These are phyloP conservation scores for Jatropha curcas DNA, from an alignment of 345 rosid species.

Conservation along the genomic window DNA sequence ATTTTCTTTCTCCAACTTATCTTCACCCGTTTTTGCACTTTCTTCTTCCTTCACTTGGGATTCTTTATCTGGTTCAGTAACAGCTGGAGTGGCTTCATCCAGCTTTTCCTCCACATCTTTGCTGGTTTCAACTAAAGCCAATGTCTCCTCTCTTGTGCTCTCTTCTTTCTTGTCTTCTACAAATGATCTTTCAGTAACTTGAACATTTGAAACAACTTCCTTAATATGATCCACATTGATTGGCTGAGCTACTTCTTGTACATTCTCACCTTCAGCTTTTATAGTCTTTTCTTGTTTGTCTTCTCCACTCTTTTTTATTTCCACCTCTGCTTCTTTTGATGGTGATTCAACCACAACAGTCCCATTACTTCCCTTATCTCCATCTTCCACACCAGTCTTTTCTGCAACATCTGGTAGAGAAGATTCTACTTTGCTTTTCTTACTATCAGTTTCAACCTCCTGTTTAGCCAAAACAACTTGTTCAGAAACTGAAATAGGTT, in stretches of 20 bases:
- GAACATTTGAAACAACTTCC: constrained; percentile 1
- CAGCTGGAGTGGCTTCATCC: constrained; percentile 13
- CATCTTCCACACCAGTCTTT: background rate
- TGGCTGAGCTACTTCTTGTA: background rate
- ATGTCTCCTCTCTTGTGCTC: constrained; percentile 11
- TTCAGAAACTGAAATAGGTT: background rate
- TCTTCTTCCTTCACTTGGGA: constrained; percentile 9
- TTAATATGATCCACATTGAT: constrained; percentile 4
- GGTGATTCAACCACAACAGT: constrained; percentile 2
- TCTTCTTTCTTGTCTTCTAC: constrained; percentile 7
- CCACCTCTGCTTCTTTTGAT: constrained; percentile 12
- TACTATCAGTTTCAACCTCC: background rate
- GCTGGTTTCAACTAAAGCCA: constrained; percentile 9
- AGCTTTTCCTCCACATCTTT: constrained; percentile 2
- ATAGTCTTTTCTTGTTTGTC: background rate
- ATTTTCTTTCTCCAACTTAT: constrained; percentile 6
- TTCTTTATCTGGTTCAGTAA: background rate
- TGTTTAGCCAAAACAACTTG: background rate
- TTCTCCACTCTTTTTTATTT: background rate
- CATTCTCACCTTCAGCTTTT: background rate
- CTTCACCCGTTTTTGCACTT: constrained; percentile 5
- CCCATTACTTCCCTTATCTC: background rate
- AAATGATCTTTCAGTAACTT: constrained; percentile 14
- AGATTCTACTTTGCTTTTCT: background rate
- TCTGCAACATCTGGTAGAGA: background rate